A percentile compares a stretch with the other conserved stretches of the same genome.
phyloP scores from a whole-genome alignment of 352 stramenopile genomes.

The Phytophthora sp. region DNA sequence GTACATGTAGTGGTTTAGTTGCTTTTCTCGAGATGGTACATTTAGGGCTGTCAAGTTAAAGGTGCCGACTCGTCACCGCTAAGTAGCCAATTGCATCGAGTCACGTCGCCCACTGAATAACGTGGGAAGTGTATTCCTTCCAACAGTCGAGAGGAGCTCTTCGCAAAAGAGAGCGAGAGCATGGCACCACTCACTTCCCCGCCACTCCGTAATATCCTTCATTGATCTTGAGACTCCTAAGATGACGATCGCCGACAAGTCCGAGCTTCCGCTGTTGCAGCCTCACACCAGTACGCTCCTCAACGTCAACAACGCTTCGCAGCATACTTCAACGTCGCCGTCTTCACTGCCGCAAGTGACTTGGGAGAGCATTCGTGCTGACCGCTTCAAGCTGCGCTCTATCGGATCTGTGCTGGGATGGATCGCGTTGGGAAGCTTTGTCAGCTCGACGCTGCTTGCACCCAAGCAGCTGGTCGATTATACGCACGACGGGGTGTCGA shows the following conservation, averaged over 20 bases:
- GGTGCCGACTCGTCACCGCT: neutral
- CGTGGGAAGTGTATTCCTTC: too few relatives aligned
- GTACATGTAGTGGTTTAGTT: too few relatives aligned
- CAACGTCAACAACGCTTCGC: constrained; percentile 3
- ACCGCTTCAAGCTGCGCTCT: constrained; percentile 47
- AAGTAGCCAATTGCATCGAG: constrained; percentile 13
- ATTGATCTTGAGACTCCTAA: neutral
- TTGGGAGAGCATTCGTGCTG: constrained; percentile 31
- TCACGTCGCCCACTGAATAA: constrained; percentile 24
- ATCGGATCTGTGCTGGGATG: constrained; percentile 55
- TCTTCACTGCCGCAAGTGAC: constrained; percentile 15
- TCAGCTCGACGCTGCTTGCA: constrained; percentile 42
- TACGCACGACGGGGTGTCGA: constrained; percentile 47
- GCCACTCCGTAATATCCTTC: constrained; percentile 30
- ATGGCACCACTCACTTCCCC: constrained; percentile 7
- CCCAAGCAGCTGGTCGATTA: constrained; percentile 41
- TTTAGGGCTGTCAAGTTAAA: too few relatives aligned
- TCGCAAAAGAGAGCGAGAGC: constrained; percentile 11
- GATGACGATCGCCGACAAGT: constrained; percentile 36
- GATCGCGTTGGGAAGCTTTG: constrained; percentile 55
- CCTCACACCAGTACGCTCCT: constrained; percentile 22
- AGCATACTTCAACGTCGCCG: constrained; percentile 23
- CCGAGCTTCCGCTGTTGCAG: constrained; percentile 48
- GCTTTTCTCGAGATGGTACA: too few relatives aligned
- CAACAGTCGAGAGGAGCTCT: constrained; percentile 26